A percentile compares a stretch with the other conserved stretches of the same genome.
Conservation (phyloP, 2,329 filamentous ascomycete species). For the Trichoderma endophyticum region DNA sequence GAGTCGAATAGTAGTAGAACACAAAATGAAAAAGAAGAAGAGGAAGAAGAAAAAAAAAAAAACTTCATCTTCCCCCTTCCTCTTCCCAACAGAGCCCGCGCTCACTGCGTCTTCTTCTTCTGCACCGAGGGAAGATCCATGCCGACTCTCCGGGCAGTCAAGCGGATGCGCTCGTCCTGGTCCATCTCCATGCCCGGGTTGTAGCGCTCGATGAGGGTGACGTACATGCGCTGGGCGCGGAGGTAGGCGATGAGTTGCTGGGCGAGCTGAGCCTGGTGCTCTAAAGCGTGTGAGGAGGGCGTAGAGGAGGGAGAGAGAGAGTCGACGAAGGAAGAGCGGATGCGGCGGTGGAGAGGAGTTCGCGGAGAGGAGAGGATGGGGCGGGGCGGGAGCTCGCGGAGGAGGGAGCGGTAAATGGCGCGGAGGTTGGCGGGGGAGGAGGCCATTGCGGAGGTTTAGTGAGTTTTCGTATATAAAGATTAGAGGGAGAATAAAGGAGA, state of each 20-base stretch:
- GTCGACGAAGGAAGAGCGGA: constrained; percentile 31
- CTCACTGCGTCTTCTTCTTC: not conserved
- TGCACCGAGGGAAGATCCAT: constrained; percentile 68
- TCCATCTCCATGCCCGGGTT: constrained; percentile 90
- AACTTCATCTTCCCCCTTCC: no score
- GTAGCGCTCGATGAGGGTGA: constrained; percentile 80
- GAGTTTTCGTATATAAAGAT: not conserved
- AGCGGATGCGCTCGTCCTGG: constrained; percentile 75
- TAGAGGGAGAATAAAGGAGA: not conserved
- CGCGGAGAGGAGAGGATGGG: constrained; percentile 53
- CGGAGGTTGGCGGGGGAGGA: constrained; percentile 54
- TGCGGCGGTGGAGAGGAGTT: constrained; percentile 46
- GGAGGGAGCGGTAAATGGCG: constrained; percentile 80
- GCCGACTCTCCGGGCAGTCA: constrained; percentile 83
- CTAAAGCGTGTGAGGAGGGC: constrained; percentile 29
- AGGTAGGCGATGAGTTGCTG: constrained; percentile 79
- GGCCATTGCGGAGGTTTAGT: constrained; percentile 27
- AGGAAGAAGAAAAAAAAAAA: not conserved
- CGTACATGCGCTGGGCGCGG: constrained; percentile 80
- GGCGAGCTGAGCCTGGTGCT: constrained; percentile 40
- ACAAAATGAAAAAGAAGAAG: not conserved
- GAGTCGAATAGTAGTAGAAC: not conserved
- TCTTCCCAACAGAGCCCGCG: no score
- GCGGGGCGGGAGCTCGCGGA: constrained; percentile 82
- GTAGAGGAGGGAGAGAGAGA: constrained; percentile 30